Conservation (phyloP, 73 alveolate genomes). For the Paramecium primaurelia region DNA sequence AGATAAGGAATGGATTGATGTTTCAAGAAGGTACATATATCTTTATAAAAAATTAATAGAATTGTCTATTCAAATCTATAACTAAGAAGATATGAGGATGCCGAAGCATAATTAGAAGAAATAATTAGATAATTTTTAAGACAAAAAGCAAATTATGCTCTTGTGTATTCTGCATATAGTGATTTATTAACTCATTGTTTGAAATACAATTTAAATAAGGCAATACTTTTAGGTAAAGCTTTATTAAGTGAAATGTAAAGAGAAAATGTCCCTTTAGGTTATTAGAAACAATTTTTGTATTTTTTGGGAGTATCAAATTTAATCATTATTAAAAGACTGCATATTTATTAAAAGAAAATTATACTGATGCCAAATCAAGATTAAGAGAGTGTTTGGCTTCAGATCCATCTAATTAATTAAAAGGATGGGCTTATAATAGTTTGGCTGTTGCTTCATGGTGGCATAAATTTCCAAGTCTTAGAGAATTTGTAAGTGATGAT, state of each 20-base stretch:
- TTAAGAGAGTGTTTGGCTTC: constrained; percentile 34
- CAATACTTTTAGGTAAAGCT: constrained; percentile 56
- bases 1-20: constrained; percentile 29
- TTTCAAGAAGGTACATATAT: not conserved
- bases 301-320: constrained; percentile 36
- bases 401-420: constrained; percentile 41
- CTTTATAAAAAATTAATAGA: not conserved
- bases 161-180: constrained; percentile 30
- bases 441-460: constrained; percentile 60
- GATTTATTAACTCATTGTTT: constrained; percentile 37
- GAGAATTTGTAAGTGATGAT: constrained; percentile 27
- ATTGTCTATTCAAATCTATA: not conserved
- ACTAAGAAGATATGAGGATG: constrained; percentile 54
- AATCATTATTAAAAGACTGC: constrained; percentile 39
- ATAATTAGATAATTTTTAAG: constrained; percentile 10
- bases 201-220: constrained; percentile 48
- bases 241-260: constrained; percentile 39
- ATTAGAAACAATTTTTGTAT: constrained; percentile 29
- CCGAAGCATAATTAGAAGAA: constrained; percentile 39
- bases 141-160: not conserved
- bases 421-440: constrained; percentile 57
- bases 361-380: constrained; percentile 53
- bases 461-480: constrained; percentile 51
- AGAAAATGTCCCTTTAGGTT: constrained; percentile 33
- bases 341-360: constrained; percentile 48